Evolutionary conservation across 441 rosid species (phyloP).

Genomic region (Mallotus repandus): DNA sequence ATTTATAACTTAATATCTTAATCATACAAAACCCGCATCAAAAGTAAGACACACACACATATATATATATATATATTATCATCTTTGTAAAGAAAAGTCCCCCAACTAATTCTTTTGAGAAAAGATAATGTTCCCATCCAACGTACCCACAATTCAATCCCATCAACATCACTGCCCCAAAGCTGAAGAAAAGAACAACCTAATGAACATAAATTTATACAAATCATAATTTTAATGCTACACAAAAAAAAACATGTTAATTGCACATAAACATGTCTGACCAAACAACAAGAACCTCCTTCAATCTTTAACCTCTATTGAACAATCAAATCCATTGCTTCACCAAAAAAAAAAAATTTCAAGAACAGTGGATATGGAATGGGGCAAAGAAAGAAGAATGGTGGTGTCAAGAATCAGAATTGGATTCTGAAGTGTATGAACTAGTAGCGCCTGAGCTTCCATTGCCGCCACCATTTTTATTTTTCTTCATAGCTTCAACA

Average conservation of each 20-base stretch:
- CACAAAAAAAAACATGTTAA: not conserved
- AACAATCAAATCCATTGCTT: not conserved
- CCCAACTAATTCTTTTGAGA: no score
- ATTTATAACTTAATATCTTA: not conserved
- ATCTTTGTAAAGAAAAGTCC: not conserved
- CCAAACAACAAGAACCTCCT: not conserved
- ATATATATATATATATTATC: no score
- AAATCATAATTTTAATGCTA: not conserved
- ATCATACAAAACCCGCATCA: not conserved
- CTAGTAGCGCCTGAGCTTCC: constrained; percentile 9
- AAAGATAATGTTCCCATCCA: no score
- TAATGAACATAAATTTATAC: not conserved
- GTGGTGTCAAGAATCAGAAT: constrained; percentile 22
- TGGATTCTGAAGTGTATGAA: constrained; percentile 10
- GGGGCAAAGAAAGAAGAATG: not conserved
- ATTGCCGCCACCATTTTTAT: not conserved
- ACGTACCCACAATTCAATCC: not conserved
- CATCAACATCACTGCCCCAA: not conserved
- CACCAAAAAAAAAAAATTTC: no score
- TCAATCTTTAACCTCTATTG: not conserved
- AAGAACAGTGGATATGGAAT: not conserved
- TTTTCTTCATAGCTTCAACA: not conserved
- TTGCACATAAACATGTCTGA: not conserved
- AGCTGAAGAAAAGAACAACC: not conserved
- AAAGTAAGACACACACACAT: not conserved